phyloP scores from a whole-genome alignment of 2,329 filamentous ascomycete genomes.

The Fusarium sp. region DNA sequence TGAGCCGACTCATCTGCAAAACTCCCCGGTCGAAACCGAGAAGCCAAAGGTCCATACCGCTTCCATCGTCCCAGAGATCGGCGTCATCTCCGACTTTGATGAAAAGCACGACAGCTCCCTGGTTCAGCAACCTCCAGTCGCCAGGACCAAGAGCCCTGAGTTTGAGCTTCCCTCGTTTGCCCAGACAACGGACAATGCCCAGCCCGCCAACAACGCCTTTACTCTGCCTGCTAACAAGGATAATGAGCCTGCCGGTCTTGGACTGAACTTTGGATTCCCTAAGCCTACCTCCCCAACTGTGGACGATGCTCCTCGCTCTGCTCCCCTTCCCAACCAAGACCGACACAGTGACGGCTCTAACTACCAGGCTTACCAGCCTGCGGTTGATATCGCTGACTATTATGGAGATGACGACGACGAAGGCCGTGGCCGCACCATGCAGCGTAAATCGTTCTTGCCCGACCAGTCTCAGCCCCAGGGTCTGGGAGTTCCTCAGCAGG shows the following conservation, averaged over 20 bases:
- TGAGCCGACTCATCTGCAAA: slow-evolving; percentile 41
- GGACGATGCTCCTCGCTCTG: slow-evolving; percentile 31
- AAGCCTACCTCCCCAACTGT: slow-evolving; percentile 42
- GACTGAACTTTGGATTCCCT: slow-evolving; percentile 50
- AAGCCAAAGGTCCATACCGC: slow-evolving; percentile 45
- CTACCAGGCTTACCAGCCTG: slow-evolving; percentile 40
- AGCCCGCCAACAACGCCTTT: slow-evolving; percentile 36
- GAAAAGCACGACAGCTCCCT: slow-evolving; percentile 42
- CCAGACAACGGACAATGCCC: slow-evolving; percentile 22
- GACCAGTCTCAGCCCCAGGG: slow-evolving; percentile 45
- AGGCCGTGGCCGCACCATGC: slow-evolving; percentile 49
- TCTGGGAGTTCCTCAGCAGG: slow-evolving; percentile 63
- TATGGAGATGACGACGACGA: slow-evolving; percentile 47
- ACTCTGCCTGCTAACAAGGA: slow-evolving; percentile 42
- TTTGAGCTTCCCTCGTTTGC: slow-evolving; percentile 38
- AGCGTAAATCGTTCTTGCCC: slow-evolving; percentile 41
- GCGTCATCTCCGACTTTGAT: slow-evolving; percentile 46
- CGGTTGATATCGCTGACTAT: slow-evolving; percentile 46
- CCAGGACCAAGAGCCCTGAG: slow-evolving; percentile 44
- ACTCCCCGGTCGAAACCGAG: slow-evolving; percentile 36
- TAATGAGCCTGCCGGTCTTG: slow-evolving; percentile 45
- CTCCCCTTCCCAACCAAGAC: slow-evolving; percentile 31
- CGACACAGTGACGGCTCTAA: slow-evolving; percentile 35
- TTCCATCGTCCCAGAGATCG: slow-evolving; percentile 52
- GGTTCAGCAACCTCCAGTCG: slow-evolving; percentile 45